Evolutionary conservation across 352 stramenopile genomes (phyloP), one percentile per base, ranked within the genome.

Genomic region (Globisporangium paddicum): DNA sequence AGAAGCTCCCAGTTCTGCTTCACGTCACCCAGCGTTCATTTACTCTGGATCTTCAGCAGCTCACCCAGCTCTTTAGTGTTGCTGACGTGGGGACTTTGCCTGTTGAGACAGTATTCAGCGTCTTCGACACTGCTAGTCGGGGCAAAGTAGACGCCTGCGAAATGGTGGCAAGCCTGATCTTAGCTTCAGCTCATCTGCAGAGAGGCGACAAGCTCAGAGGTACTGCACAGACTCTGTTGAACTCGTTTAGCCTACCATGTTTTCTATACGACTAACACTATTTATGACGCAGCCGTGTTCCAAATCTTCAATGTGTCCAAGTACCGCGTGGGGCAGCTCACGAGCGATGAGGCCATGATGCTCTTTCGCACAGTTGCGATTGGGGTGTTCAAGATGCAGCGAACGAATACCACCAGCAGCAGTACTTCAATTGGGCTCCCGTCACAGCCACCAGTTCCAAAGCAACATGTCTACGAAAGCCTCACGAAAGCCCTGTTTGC

Each of bases 221-320:
- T 69, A 28, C n/a, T n/a, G n/a, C n/a, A n/a, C n/a, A n/a, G n/a
- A n/a, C n/a, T n/a, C n/a, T n/a, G n/a, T n/a, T n/a, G n/a, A n/a
- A n/a, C n/a, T n/a, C n/a, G n/a, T n/a, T n/a, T n/a, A n/a, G n/a
- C n/a, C n/a, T n/a, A n/a, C n/a, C n/a, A n/a, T n/a, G n/a, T n/a
- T n/a, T n/a, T n/a, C n/a, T n/a, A n/a, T n/a, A n/a, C n/a, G n/a
- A n/a, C n/a, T n/a, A n/a, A n/a, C n/a, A n/a, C n/a, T n/a, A n/a
- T n/a, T n/a, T n/a, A 18, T n/a, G 10, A 38, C 34, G 16, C 44
- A 74, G 69, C 40, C 0, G 62, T 77, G 13, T 77, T 74, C 47
- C 28, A 67, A 6, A 46, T 67, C 32, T 77, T 77, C 44, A 77
- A 77, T 37, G 57, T 64, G 18, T 71, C 66, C 21, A 71, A 60